These are phyloP conservation scores for Globisporangium lucens DNA, from an alignment of 352 stramenopile species.

Conservation along the genomic window DNA sequence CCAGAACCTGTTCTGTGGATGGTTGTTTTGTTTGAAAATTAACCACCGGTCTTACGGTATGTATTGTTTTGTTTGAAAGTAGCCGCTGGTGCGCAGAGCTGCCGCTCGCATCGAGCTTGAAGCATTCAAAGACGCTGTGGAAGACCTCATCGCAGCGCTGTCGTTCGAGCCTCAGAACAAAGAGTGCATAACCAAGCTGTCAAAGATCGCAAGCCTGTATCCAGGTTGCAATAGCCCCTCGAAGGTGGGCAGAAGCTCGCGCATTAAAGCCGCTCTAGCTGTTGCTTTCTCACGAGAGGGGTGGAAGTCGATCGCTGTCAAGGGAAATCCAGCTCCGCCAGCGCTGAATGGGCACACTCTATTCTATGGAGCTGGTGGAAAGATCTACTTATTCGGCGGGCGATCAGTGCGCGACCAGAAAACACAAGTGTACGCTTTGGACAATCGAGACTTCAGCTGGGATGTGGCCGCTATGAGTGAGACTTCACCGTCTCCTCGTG, in stretches of 20 bases:
- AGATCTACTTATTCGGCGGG: conserved; percentile 51
- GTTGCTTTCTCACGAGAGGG: conserved; percentile 32
- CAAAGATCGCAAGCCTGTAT: conserved; percentile 20
- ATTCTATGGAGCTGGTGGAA: conserved; percentile 26
- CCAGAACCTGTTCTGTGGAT: too few relatives aligned
- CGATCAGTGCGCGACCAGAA: conserved; percentile 63
- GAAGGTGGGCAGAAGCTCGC: conserved; percentile 13
- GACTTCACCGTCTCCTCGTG: conserved; percentile 33
- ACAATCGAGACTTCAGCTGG: conserved; percentile 50
- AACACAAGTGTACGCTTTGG: conserved; percentile 40
- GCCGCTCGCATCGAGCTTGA: conserved; percentile 33
- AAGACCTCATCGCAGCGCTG: conserved; percentile 42
- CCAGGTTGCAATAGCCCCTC: too few relatives aligned
- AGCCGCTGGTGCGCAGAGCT: conserved; percentile 61
- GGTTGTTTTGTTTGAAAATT: background rate
- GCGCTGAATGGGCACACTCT: conserved; percentile 62
- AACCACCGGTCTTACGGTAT: background rate
- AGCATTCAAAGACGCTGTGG: conserved; percentile 26
- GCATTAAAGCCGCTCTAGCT: conserved; percentile 28
- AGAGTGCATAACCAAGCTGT: conserved; percentile 39
- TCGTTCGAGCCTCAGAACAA: conserved; percentile 51
- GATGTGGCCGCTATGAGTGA: conserved; percentile 29
- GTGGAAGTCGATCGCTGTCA: conserved; percentile 40
- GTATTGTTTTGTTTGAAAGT: background rate
- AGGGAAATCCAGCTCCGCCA: conserved; percentile 63